These are phyloP conservation scores for Sphaerobolus stellatus DNA, from an alignment of 1,284 basidiomycete genomes.

Conservation along the genomic window DNA sequence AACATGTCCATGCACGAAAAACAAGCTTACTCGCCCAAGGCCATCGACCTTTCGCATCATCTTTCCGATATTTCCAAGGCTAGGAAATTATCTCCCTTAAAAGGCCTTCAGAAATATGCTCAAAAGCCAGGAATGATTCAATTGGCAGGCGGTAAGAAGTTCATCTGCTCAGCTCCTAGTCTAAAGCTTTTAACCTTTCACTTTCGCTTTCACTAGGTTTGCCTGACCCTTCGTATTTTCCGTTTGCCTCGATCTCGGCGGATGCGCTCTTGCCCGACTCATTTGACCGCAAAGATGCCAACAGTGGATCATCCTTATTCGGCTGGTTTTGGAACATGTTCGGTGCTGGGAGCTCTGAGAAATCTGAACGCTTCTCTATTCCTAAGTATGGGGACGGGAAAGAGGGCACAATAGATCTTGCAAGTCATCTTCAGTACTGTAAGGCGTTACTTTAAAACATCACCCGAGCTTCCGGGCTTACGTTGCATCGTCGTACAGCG, in stretches of 20 bases:
- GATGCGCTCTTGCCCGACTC: constrained; percentile 40
- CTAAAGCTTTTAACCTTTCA: background rate
- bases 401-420: constrained; percentile 53
- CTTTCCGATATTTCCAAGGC: constrained; percentile 55
- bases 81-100: constrained; percentile 59
- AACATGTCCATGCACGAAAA: constrained; percentile 10
- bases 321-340: constrained; percentile 72
- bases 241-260: constrained; percentile 56
- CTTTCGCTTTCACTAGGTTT: constrained; percentile 43
- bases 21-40: constrained; percentile 28
- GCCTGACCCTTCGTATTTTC: constrained; percentile 62
- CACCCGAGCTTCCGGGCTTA: background rate
- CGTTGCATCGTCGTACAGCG: background rate
- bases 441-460: background rate
- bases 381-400: constrained; percentile 55
- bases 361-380: constrained; percentile 52
- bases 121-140: constrained; percentile 50
- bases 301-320: constrained; percentile 38
- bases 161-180: background rate
- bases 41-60: constrained; percentile 61
- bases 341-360: constrained; percentile 34
- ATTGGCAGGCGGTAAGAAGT: constrained; percentile 55
- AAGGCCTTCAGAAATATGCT: constrained; percentile 58
- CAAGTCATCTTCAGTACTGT: constrained; percentile 73
- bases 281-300: constrained; percentile 31